Evolutionary conservation across 2,329 filamentous ascomycete species (phyloP).

Genomic region (Colletotrichum euphorbiae): DNA sequence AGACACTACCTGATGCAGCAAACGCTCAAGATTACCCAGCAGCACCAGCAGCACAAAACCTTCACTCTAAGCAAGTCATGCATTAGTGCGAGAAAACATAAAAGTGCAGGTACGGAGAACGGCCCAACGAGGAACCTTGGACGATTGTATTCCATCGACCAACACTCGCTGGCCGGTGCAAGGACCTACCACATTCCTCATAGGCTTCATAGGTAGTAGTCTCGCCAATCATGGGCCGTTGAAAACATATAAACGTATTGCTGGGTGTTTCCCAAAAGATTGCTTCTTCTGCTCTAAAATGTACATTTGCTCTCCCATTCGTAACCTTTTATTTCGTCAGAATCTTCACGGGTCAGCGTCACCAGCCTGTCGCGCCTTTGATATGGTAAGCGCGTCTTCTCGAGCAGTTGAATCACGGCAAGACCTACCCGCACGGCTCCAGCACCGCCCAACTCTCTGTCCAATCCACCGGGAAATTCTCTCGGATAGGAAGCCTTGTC

Average conservation of each 20-base stretch:
- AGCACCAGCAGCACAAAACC: too few relatives aligned
- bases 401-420: background rate
- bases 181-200: too few relatives aligned
- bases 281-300: slow-evolving; percentile 40
- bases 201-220: background rate
- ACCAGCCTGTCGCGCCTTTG: slow-evolving; percentile 65
- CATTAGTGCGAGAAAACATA: too few relatives aligned
- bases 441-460: slow-evolving; percentile 79
- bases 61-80: too few relatives aligned
- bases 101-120: too few relatives aligned
- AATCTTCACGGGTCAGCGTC: slow-evolving; percentile 63
- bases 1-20: too few relatives aligned
- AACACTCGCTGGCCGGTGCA: too few relatives aligned
- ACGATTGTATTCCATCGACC: too few relatives aligned
- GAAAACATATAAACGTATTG: slow-evolving; percentile 34
- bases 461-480: slow-evolving; percentile 78
- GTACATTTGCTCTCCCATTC: slow-evolving; percentile 34
- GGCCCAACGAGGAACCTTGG: too few relatives aligned
- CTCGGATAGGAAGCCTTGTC: slow-evolving; percentile 77
- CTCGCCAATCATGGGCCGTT: background rate
- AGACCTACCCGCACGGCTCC: slow-evolving; percentile 73
- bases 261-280: slow-evolving; percentile 25
- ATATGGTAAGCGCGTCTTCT: slow-evolving; percentile 25
- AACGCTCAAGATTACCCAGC: too few relatives aligned
- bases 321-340: slow-evolving; percentile 3